Conservation (phyloP, 1,284 basidiomycete genomes). For the Neonothopanus nambi region DNA sequence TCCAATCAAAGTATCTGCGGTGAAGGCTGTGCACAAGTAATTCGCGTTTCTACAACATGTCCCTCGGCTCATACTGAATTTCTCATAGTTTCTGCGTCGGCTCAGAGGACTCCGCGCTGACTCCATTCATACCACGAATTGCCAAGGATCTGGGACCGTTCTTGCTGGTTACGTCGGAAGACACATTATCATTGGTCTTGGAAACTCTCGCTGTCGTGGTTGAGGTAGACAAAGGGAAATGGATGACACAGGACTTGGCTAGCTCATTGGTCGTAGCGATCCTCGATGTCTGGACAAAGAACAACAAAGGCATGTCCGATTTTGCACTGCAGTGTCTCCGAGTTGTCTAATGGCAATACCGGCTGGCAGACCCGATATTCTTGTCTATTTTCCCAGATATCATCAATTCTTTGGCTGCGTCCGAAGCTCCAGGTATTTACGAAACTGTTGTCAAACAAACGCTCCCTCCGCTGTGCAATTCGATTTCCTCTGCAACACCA, state of each 20-base stretch:
- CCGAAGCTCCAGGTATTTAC: constrained; percentile 61
- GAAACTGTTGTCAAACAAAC: constrained; percentile 72
- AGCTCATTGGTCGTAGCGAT: constrained; percentile 63
- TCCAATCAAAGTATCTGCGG: constrained; percentile 91
- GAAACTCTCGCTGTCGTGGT: constrained; percentile 83
- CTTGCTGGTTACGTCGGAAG: constrained; percentile 77
- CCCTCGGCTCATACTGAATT: constrained; percentile 11
- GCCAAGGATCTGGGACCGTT: constrained; percentile 86
- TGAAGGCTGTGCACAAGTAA: constrained; percentile 90
- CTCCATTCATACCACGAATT: constrained; percentile 72
- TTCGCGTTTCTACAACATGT: constrained; percentile 20
- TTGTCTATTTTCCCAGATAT: constrained; percentile 87
- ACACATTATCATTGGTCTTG: constrained; percentile 88
- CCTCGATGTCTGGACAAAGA: constrained; percentile 81
- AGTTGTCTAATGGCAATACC: background rate
- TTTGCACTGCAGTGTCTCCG: background rate
- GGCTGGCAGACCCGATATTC: constrained; percentile 78
- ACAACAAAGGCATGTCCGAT: constrained; percentile 66
- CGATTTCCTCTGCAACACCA: constrained; percentile 57
- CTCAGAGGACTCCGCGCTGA: constrained; percentile 57
- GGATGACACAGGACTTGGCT: constrained; percentile 67
- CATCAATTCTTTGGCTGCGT: constrained; percentile 67
- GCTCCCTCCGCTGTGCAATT: constrained; percentile 69
- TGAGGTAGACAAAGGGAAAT: constrained; percentile 70
- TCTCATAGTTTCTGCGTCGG: constrained; percentile 68